Evolutionary conservation across 768 basidiomycete genomes (phyloP), one percentile per base, ranked within the genome.

Genomic region (Arthromyces matolae): DNA sequence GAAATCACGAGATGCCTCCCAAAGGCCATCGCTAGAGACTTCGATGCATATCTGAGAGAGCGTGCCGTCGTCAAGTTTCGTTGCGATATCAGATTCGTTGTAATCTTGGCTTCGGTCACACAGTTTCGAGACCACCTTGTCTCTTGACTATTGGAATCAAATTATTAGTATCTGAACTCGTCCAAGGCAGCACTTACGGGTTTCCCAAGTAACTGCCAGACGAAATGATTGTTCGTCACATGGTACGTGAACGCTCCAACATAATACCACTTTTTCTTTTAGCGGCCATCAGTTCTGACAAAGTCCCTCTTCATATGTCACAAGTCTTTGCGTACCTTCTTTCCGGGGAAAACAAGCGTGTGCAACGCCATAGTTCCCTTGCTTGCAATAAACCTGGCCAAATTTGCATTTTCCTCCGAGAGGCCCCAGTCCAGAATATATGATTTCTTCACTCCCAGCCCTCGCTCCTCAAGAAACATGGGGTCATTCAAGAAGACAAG

Each of bases 401-500:
- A 59, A 1, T 49, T 58, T 29, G 61, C 55, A 34, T 76, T 76
- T 23, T 59, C 65, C 13, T 55, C 42, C 7, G 49, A 47, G 4
- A 60, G 60, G 16, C 76, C 75, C 80, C 81, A 84, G 51, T 81
- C 79, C 33, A 84, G 65, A 20, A 83, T 50, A 52, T 76, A 72
- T 5, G 77, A 71, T 54, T 42, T 55, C 37, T 47, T 52, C 2
- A 28, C 32, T 12, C 25, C 40, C 19, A 56, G 60, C 3, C 56
- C 56, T 8, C 69, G 64, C 1, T 65, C 71, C 42, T 84, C 82
- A 32, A 82, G 66, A 20, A 79, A 66, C 25, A 83, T 64, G 0
- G 83, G 83, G 48, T 80, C 76, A 40, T 78, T 72, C 8, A 83
- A 32, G 50, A 83, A 84, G 0, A 73, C 78, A 53, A 75, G 58